Evolutionary conservation across 805 yeast species (phyloP).

Genomic region (Yarrowia deformans): DNA sequence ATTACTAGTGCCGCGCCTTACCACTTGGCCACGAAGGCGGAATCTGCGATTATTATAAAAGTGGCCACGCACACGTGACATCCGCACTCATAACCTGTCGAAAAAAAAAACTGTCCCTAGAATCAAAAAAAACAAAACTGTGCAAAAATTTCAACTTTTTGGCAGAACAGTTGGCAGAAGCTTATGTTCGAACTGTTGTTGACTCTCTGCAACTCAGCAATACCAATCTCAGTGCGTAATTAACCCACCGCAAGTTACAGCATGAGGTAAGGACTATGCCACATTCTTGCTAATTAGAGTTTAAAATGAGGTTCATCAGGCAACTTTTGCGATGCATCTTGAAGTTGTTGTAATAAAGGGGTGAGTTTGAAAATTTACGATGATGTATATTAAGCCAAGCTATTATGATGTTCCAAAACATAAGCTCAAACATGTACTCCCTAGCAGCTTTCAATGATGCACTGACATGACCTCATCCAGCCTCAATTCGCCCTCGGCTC

Average conservation of each 20-base stretch:
- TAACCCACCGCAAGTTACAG: too few species aligned
- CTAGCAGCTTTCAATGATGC: not conserved
- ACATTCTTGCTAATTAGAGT: not conserved
- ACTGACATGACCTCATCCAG: too few species aligned
- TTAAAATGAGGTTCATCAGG: not conserved
- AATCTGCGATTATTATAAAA: not conserved
- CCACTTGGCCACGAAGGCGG: constrained; percentile 33
- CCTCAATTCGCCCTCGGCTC: not conserved
- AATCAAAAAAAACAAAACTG: too few species aligned
- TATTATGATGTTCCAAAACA: too few species aligned
- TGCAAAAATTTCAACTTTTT: too few species aligned
- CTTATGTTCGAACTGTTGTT: too few species aligned
- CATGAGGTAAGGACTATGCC: not conserved
- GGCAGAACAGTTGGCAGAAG: too few species aligned
- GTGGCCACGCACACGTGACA: constrained; percentile 15
- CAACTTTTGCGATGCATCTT: too few species aligned
- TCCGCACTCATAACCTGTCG: not conserved
- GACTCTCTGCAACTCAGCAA: too few species aligned
- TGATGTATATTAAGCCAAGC: not conserved
- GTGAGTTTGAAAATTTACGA: too few species aligned
- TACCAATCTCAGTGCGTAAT: too few species aligned
- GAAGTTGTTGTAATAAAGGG: too few species aligned
- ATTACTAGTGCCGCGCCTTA: constrained; percentile 31
- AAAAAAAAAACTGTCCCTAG: not conserved
- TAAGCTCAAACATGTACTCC: not conserved